Evolutionary conservation across 1,139 yeast genomes (phyloP).

Genomic region (Hyphopichia buzzinii): DNA sequence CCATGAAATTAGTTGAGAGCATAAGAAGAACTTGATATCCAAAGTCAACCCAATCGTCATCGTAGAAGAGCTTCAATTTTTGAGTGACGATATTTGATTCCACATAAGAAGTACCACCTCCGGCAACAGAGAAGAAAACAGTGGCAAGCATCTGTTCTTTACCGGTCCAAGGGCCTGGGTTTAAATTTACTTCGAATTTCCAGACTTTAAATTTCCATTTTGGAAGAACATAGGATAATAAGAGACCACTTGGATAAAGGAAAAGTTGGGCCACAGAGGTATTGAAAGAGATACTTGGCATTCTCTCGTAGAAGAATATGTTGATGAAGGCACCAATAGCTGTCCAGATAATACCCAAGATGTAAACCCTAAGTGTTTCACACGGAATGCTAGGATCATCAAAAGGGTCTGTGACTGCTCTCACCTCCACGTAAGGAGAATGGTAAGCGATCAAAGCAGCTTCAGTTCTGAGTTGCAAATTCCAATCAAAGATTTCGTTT

Average conservation of each 20-base stretch:
- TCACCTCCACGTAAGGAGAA: slow-evolving; percentile 65
- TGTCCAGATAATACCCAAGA: slow-evolving; percentile 52
- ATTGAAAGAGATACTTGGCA: slow-evolving; percentile 11
- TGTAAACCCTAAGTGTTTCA: slow-evolving; percentile 57
- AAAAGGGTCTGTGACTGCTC: slow-evolving; percentile 53
- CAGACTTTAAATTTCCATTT: slow-evolving; percentile 12
- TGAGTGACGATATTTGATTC: slow-evolving; percentile 19
- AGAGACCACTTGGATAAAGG: slow-evolving; percentile 22
- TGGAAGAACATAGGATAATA: slow-evolving; percentile 21
- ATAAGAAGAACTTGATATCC: slow-evolving; percentile 53
- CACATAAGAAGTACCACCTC: slow-evolving; percentile 19
- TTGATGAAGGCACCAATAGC: slow-evolving; percentile 17
- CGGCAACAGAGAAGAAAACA: slow-evolving; percentile 19
- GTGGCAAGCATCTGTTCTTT: slow-evolving; percentile 32
- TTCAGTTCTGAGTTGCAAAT: slow-evolving; percentile 31
- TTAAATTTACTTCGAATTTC: slow-evolving; percentile 14
- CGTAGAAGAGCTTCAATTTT: slow-evolving; percentile 18
- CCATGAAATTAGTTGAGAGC: slow-evolving; percentile 55
- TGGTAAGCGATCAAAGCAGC: slow-evolving; percentile 50
- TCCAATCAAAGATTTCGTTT: slow-evolving; percentile 17
- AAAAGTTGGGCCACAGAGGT: slow-evolving; percentile 22
- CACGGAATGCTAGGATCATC: slow-evolving; percentile 50
- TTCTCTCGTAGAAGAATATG: slow-evolving; percentile 10
- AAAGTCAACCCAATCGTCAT: slow-evolving; percentile 37
- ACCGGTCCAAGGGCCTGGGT: slow-evolving; percentile 28